Percentiles rank a stretch among this genome's conserved stretches.
phyloP scores from a whole-genome alignment of 352 stramenopile species.

The Thalassiosira mediterranea region DNA sequence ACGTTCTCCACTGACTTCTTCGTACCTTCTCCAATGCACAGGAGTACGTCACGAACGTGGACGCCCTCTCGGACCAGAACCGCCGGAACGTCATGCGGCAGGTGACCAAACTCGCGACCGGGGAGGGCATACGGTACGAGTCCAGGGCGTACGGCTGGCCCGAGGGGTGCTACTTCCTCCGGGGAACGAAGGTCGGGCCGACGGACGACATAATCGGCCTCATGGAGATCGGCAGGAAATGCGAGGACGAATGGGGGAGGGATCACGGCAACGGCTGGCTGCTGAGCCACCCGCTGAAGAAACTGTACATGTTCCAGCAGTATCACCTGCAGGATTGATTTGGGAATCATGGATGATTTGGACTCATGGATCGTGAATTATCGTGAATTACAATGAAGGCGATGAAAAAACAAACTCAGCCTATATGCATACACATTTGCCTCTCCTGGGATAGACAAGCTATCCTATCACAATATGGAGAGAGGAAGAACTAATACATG shows the following conservation, averaged over 20 bases:
- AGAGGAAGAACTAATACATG: no score
- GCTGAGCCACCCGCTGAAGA: slow-evolving; percentile 77
- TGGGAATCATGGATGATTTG: background rate
- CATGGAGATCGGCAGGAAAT: slow-evolving; percentile 53
- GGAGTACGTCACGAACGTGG: slow-evolving; percentile 62
- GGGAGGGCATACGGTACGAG: slow-evolving; percentile 75
- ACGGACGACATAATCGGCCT: slow-evolving; percentile 64
- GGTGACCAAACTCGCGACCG: slow-evolving; percentile 61
- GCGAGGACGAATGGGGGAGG: slow-evolving; percentile 64
- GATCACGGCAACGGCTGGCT: slow-evolving; percentile 83
- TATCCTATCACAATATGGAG: no score
- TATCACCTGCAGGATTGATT: slow-evolving; percentile 40
- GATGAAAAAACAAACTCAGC: no score
- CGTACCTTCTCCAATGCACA: slow-evolving; percentile 33
- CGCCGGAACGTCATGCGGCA: slow-evolving; percentile 68
- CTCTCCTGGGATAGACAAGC: no score
- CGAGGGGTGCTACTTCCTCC: slow-evolving; percentile 61
- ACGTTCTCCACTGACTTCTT: background rate
- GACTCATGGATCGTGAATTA: no score
- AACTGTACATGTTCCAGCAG: slow-evolving; percentile 75
- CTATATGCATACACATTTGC: no score
- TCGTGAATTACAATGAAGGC: no score
- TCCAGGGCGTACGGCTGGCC: slow-evolving; percentile 65
- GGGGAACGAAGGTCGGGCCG: slow-evolving; percentile 53
- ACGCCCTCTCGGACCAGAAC: slow-evolving; percentile 64